Evolutionary conservation across 768 basidiomycete genomes (phyloP).

Genomic region (Fistulinella prunicolor): DNA sequence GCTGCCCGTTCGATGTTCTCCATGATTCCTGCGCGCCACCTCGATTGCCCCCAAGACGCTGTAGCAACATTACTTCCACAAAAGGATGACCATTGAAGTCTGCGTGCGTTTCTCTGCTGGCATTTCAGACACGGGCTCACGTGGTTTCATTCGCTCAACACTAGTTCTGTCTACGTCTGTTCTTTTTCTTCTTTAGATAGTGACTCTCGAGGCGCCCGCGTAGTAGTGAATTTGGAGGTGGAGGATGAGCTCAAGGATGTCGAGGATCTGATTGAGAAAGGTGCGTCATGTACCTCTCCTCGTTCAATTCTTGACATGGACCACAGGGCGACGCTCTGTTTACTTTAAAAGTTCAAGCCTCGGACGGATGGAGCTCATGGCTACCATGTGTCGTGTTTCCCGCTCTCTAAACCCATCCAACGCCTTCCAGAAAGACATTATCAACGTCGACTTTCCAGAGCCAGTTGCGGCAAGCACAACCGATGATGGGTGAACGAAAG

Average conservation of each 20-base stretch:
- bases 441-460: slow-evolving; percentile 24
- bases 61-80: too few relatives aligned
- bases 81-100: too few relatives aligned
- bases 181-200: too few relatives aligned
- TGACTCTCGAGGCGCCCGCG: too few relatives aligned
- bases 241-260: slow-evolving; percentile 58
- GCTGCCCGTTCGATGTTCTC: too few relatives aligned
- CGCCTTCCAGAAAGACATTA: slow-evolving; percentile 15
- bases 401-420: slow-evolving; percentile 7
- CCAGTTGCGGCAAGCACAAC: slow-evolving; percentile 2
- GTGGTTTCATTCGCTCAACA: too few relatives aligned
- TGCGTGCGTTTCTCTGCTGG: too few relatives aligned
- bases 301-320: not conserved
- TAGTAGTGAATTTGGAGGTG: slow-evolving; percentile 36
- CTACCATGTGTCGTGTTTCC: slow-evolving; percentile 36
- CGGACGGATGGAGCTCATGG: slow-evolving; percentile 45
- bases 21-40: too few relatives aligned
- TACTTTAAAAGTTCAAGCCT: slow-evolving; percentile 40
- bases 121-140: too few relatives aligned
- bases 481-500: not conserved
- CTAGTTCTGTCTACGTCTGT: too few relatives aligned
- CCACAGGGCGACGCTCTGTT: too few relatives aligned
- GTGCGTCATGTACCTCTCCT: slow-evolving; percentile 38
- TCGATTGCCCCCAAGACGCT: too few relatives aligned
- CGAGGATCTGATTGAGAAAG: slow-evolving; percentile 53